Evolutionary conservation across 2,329 filamentous ascomycete species (phyloP), one percentile per base, ranked within the genome.

Genomic region (Sporothrix globosa): DNA sequence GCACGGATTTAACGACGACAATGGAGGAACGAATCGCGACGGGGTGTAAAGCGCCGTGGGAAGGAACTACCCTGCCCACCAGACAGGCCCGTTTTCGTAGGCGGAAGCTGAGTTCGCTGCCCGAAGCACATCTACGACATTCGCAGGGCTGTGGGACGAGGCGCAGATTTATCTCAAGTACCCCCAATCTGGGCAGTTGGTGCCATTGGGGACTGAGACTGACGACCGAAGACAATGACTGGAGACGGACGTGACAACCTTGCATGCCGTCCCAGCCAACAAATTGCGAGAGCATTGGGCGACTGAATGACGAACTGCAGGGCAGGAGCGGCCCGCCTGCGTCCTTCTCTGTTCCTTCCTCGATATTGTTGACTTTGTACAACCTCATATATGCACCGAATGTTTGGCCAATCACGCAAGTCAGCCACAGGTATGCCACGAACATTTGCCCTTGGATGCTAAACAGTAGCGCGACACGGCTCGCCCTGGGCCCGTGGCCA

Each of bases 401-500:
- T 34, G 34, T 9, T 7, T 7, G 34, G 5, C 54, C 54, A 58
- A 58, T 58, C 54, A 58, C 54, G 34, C 5, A 6, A 24, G 24
- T 7, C 24, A 13, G 17, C n/a, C 48, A 3, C 19, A 7, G 17
- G 46, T 21, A n/a, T 50, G 48, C 48, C 11, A 14, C 52, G n/a
- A 27, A 39, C 17, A 58, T 58, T 58, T 39, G 14, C 54, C 6
- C 27, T 54, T 30, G 27, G 52, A 30, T 24, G 27, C 21, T 27
- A 58, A 34, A 58, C 54, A 39, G 54, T 61, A 61, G 56, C 56
- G 56, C 34, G 39, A 34, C 44, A 39, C 60, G 60, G 21, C 14
- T 14, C 19, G 21, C 41, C 56, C 19, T 44, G 14, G 19, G 17
- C 14, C 39, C 56, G 56, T 3, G 30, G 56, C 34, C 56, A 21